Evolutionary conservation across 768 basidiomycete genomes (phyloP).

Genomic region (button mushroom (Agaricus bisporus)): DNA sequence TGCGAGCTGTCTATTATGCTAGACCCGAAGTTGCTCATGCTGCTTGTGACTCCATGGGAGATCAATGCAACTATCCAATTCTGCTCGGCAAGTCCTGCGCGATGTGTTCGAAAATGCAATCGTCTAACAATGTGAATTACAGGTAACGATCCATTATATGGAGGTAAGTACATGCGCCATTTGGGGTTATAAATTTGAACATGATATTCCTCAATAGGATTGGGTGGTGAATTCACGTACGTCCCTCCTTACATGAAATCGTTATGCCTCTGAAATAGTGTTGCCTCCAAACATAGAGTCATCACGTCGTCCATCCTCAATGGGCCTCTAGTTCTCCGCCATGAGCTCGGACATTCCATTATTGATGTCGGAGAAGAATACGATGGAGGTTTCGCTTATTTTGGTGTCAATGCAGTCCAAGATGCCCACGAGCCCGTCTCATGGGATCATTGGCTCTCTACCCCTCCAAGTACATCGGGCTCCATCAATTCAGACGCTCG

Average conservation of each 20-base stretch:
- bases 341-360: conserved; percentile 78
- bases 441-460: conserved; percentile 70
- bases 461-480: conserved; percentile 3
- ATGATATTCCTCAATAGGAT: conserved; percentile 32
- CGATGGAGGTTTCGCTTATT: conserved; percentile 72
- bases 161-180: conserved; percentile 39
- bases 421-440: conserved; percentile 38
- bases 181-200: background rate
- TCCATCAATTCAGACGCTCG: conserved; percentile 20
- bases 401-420: conserved; percentile 57
- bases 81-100: conserved; percentile 45
- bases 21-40: conserved; percentile 60
- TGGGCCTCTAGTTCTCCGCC: conserved; percentile 68
- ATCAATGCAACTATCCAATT: conserved; percentile 71
- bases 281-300: conserved; percentile 36
- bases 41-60: conserved; percentile 60
- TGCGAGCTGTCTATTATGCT: conserved; percentile 66
- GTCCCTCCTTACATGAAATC: conserved; percentile 16
- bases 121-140: background rate
- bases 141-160: conserved; percentile 79
- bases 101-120: background rate
- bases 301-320: conserved; percentile 72
- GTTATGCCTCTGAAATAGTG: background rate
- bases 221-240: conserved; percentile 77
- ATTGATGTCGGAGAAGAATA: conserved; percentile 81